Base-by-base conservation (phyloP, 2,329 filamentous ascomycete species). In the Diaporthe australafricana region DNA sequence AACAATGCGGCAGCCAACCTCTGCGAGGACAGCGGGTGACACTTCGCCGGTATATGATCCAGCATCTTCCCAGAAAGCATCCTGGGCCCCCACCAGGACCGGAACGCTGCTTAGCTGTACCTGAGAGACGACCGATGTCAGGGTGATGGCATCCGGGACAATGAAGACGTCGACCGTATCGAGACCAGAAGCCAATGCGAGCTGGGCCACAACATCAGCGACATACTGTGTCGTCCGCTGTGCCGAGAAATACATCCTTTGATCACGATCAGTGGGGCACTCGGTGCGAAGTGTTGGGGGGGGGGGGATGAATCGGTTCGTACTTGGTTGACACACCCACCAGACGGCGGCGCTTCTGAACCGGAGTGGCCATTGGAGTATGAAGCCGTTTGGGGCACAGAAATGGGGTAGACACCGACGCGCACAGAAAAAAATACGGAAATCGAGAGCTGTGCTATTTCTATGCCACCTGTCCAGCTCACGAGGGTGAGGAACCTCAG, bases 11-110 rank as follows among this genome's bases (percentile, higher is more conserved):
- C 90, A 93, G 50, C 93, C 93, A 0, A 93, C 86, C 71, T 92
- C 89, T 63, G 85, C 83, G 30, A 97, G 85, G 2, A 91, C 89
- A 5, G 87, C 80, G 0, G 94, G 91, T 7, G 92, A 94, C 40
- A 95, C 88, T 77, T 94, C 92, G 69, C 94, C 94, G 0, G 94
- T 97, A 79, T 89, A 95, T 1, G 94, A 89, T 71, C 94, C 94
- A 55, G 83, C 81, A 76, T 93, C 88, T 75, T 94, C 90, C 85
- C 87, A 89, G 82, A 91, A 91, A 75, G 89, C 90, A 81, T 96
- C 92, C 80, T 97, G 94, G 0, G 94, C 94, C 70, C 94, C 94
- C 32, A 93, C 84, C 56, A 88, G 83, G 78, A 96, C 82, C 68
- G 82, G 81, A 2, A 87, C 84, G 11, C 79, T 70, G 60, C 77